A percentile compares a stretch with the other conserved stretches of the same genome.
Evolutionary conservation across 1,284 basidiomycete species (phyloP).

Genomic region (Ceratobasidium sp.): DNA sequence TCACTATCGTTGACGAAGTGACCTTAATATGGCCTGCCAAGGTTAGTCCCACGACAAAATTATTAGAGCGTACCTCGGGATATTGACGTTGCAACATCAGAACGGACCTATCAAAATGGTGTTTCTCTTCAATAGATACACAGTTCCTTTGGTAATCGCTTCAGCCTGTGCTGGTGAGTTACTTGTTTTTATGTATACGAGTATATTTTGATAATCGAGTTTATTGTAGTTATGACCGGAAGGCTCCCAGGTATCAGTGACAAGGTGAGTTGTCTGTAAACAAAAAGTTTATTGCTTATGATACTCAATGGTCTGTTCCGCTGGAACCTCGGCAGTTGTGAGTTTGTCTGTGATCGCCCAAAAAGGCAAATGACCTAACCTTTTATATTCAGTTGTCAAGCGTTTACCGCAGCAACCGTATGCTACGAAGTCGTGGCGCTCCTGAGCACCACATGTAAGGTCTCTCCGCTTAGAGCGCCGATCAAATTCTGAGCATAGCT

Average conservation of each 20-base stretch:
- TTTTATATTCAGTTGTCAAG: constrained; percentile 3
- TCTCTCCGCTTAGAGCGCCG: neutral
- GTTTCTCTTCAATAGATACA: constrained; percentile 27
- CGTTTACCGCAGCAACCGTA: neutral
- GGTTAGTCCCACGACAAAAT: neutral
- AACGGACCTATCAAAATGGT: constrained; percentile 24
- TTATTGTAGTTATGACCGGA: constrained; percentile 8
- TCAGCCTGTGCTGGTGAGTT: constrained; percentile 12
- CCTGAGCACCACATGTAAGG: constrained; percentile 30
- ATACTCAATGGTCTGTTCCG: too few relatives aligned
- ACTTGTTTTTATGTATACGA: neutral
- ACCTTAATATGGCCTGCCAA: constrained; percentile 36
- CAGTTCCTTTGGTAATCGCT: constrained; percentile 3
- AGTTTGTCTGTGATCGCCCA: neutral
- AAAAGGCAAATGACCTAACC: neutral
- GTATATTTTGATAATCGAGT: neutral
- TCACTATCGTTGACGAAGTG: constrained; percentile 21
- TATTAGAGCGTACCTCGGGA: neutral
- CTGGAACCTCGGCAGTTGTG: too few relatives aligned
- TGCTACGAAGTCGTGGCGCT: constrained; percentile 35
- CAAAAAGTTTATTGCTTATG: too few relatives aligned
- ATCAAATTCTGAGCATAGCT: neutral
- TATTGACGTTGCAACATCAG: neutral
- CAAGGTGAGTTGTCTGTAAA: constrained; percentile 3
- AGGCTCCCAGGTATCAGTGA: neutral